Conservation (phyloP, 2,329 filamentous ascomycete genomes). For the Fusarium sterilihyphosum region DNA sequence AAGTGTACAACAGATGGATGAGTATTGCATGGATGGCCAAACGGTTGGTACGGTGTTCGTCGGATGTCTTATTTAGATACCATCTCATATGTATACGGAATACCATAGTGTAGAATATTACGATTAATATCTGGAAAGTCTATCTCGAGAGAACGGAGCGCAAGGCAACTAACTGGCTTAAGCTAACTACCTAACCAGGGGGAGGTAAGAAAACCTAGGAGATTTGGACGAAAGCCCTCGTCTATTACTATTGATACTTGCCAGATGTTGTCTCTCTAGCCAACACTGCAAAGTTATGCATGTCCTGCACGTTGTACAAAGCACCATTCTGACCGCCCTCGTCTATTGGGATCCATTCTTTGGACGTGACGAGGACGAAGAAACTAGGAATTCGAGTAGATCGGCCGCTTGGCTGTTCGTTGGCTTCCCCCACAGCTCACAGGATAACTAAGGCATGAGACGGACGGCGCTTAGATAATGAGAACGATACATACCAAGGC, state of each 20-base stretch:
- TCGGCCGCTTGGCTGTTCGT: not conserved
- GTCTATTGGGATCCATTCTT: not conserved
- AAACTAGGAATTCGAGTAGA: not conserved
- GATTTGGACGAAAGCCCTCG: not conserved
- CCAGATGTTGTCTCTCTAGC: not conserved
- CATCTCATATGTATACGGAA: conserved; percentile 33
- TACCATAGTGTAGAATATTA: conserved; percentile 32
- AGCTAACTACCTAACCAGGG: not conserved
- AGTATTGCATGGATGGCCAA: conserved; percentile 17
- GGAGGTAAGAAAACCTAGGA: not conserved
- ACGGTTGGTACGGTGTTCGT: conserved; percentile 28
- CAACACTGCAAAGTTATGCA: not conserved
- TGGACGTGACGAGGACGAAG: not conserved
- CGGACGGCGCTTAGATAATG: not conserved
- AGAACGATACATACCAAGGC: not conserved
- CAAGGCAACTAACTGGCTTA: not conserved
- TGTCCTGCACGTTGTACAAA: not conserved
- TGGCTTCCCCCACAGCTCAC: not conserved
- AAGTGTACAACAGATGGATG: conserved; percentile 9
- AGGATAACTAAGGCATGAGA: not conserved
- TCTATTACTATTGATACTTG: not conserved
- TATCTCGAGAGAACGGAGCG: not conserved
- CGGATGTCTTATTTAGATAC: conserved; percentile 38
- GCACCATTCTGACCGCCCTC: not conserved
- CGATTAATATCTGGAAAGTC: conserved; percentile 12